A percentile compares a stretch with the other conserved stretches of the same genome.
These are phyloP conservation scores for Dactylorhiza incarnata DNA, from an alignment of 106 monocot species.

Conservation along the genomic window DNA sequence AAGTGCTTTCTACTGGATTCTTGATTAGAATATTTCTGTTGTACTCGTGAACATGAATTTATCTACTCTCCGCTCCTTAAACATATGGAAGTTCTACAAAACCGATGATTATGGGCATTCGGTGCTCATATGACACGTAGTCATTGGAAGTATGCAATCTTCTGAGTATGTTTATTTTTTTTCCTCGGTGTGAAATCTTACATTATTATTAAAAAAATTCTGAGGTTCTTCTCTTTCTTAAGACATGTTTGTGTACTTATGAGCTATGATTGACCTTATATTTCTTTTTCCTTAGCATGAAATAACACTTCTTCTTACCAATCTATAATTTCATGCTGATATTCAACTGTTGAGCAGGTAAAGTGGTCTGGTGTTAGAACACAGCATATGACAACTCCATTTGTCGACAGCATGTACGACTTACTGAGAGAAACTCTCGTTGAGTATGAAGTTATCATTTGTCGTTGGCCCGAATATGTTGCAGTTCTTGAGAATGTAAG, in stretches of 20 bases:
- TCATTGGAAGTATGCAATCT: background rate
- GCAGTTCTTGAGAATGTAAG: constrained; percentile 86
- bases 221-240: background rate
- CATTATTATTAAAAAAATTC: background rate
- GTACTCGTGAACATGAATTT: background rate
- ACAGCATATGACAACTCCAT: constrained; percentile 85
- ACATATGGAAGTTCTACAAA: background rate
- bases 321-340: background rate
- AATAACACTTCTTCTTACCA: background rate
- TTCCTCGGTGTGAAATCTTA: background rate
- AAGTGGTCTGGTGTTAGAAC: constrained; percentile 96
- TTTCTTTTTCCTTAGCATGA: background rate
- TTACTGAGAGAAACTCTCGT: constrained; percentile 65
- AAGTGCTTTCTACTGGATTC: background rate
- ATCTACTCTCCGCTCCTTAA: background rate
- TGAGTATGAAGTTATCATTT: constrained; percentile 91
- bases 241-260: background rate
- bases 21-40: background rate
- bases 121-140: background rate
- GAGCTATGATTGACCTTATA: background rate
- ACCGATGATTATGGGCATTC: background rate
- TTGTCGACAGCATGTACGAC: constrained; percentile 95
- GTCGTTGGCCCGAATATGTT: constrained; percentile 96
- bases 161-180: background rate
- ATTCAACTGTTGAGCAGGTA: constrained; percentile 36